phyloP scores from a whole-genome alignment of 148 eudicot genomes.

The Vaccinium vitisidaea region DNA sequence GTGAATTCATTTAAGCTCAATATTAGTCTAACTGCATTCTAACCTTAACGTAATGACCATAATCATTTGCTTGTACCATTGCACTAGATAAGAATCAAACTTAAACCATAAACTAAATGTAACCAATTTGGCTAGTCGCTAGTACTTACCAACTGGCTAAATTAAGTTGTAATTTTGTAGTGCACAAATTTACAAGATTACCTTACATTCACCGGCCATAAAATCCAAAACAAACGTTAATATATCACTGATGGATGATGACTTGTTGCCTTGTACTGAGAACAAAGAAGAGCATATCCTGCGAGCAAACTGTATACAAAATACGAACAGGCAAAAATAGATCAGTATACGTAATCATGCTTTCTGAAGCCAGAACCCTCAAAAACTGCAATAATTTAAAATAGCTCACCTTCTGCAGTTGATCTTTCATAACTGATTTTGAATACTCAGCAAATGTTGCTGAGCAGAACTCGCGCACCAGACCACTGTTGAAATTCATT shows the following conservation, averaged over 20 bases:
- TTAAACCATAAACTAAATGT: background rate
- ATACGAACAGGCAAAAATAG: background rate
- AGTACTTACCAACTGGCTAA: background rate
- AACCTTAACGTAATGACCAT: background rate
- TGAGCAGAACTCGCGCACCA: constrained; percentile 42
- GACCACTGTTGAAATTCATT: constrained; percentile 31
- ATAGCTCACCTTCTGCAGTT: constrained; percentile 47
- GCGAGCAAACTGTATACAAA: constrained; percentile 35
- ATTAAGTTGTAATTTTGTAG: background rate
- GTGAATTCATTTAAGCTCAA: constrained; percentile 3
- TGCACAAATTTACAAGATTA: constrained; percentile 17
- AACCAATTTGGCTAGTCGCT: background rate
- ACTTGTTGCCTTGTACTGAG: constrained; percentile 27
- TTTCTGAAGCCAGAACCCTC: background rate
- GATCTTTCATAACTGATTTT: constrained; percentile 45
- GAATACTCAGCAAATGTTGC: constrained; percentile 48
- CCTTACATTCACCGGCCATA: constrained; percentile 41
- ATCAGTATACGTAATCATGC: background rate
- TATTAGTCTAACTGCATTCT: background rate
- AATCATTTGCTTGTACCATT: background rate
- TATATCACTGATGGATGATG: constrained; percentile 20
- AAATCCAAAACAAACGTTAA: constrained; percentile 29
- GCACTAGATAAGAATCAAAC: background rate
- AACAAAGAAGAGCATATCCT: constrained; percentile 42
- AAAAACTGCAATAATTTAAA: background rate